Evolutionary conservation across 306 rosid genomes (phyloP), one percentile per base, ranked within the genome.

Genomic region (Sindora glabra): DNA sequence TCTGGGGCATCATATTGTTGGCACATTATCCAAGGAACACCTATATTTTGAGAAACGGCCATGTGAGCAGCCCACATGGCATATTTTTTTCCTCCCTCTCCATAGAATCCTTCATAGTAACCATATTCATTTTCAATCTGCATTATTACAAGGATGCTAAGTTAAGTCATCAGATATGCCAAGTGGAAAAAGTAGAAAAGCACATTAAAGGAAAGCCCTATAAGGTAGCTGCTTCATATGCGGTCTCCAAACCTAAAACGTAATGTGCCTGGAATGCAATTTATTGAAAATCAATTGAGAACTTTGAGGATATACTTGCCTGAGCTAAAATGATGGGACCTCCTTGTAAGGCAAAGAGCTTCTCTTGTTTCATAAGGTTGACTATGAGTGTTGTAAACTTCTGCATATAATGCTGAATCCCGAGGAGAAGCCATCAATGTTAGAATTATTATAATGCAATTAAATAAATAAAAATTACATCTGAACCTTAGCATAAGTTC

Each of bases 81-180:
- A 77, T 90, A 87, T 61, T 77, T 69, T 75, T 87, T 83, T 37
- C 97, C 97, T 12, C 74, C 96, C 22, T 87, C 95, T 74, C 89
- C 87, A 61, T 90, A 90, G 45, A 57, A 85, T 0, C 62, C 48
- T 72, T 90, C 97, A 16, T 84, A 84, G 70, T 39, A 83, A 57
- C 97, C 96, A 73, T 90, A 90, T 66, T 90, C 97, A 76, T 90
- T 90, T 75, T 90, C 97, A 66, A 90, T 39, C 96, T 90, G 86
- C 81, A 75, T 57, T 5, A 22, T 56, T n/a, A 15, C 65, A 51
- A 60, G 58, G 19, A 63, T 18, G 27, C 27, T 25, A 21, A 45
- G 42, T 27, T 21, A n/a, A 50, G 57, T 48, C 59, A 64, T 52
- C 46, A 57, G 48, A 64, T 24, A 18, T 30, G 64, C 32, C 13